Evolutionary conservation across 208 protist species (phyloP), one percentile per base, ranked within the genome.

Genomic region (Crithidia bombi): DNA sequence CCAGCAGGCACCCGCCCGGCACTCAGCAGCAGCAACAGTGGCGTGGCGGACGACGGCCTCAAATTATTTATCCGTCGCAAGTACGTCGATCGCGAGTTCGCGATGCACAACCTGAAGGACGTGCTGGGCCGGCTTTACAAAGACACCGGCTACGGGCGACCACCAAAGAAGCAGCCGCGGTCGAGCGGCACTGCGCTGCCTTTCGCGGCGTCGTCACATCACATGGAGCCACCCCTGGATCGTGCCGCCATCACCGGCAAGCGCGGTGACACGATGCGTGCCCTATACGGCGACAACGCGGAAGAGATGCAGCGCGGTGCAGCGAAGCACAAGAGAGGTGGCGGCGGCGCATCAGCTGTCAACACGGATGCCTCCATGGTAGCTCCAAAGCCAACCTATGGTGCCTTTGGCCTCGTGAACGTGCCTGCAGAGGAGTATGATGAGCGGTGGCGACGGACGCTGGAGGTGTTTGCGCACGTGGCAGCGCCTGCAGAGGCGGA

Each of bases 341-440:
- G 23, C 3, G 44, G 32, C n/a, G 41, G 19, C 6, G 36, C 5
- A 7, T 11, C n/a, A 5, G 28, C 11, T 12, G 19, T 9, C 19
- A 19, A 15, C 12, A 19, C 41, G 6, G 35, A 7, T 35, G 26
- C 11, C 41, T 57, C 51, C 3, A 38, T 43, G n/a, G 59, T 35
- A 3, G 55, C 41, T n/a, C 36, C 36, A n/a, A 81, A 86, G 69
- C 63, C 79, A 5, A 71, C 91, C 5, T 75, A 88, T 39, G 91
- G 91, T 1, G 73, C 77, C 12, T 96, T 96, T 79, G 91, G 91
- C 9, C 47, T 87, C 11, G 87, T 96, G 32, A 96, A 90, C 59
- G 89, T 96, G n/a, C 72, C 72, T 5, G 23, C 65, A 10, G 81
- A 90, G 10, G 82, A 80, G 39, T 89, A 96, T 68, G 78, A 91